These are phyloP conservation scores for Stachybotrys chartarum DNA, from an alignment of 2,329 filamentous ascomycete species.

Conservation along the genomic window DNA sequence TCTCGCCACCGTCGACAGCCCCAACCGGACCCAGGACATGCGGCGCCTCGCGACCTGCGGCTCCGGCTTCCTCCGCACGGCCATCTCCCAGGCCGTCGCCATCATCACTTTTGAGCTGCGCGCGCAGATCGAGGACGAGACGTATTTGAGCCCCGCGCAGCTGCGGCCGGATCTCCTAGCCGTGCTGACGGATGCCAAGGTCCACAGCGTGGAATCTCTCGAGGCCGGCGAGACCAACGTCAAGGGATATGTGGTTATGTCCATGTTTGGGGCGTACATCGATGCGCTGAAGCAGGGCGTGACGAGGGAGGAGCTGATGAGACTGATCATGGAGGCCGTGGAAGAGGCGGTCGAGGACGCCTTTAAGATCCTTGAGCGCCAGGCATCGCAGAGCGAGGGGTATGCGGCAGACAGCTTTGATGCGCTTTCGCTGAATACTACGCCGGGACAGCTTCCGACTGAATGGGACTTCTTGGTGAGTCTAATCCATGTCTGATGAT, in stretches of 20 bases:
- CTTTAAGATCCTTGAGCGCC: constrained; percentile 24
- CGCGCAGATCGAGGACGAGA: constrained; percentile 31
- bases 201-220: constrained; percentile 32
- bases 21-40: constrained; percentile 20
- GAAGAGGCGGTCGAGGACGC: constrained; percentile 26
- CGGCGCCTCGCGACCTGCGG: constrained; percentile 28
- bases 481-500: neutral
- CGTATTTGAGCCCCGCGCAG: constrained; percentile 23
- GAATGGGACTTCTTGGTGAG: neutral
- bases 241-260: constrained; percentile 40
- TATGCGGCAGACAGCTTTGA: constrained; percentile 3
- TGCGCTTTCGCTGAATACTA: neutral
- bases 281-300: constrained; percentile 30
- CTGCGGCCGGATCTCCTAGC: constrained; percentile 33
- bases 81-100: constrained; percentile 25
- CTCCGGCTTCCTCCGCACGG: constrained; percentile 31
- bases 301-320: constrained; percentile 23
- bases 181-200: constrained; percentile 31
- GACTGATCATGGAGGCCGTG: constrained; percentile 25
- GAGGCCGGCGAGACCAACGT: constrained; percentile 45
- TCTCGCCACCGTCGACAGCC: constrained; percentile 8
- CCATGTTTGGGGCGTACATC: constrained; percentile 26
- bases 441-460: neutral
- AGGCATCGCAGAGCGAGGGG: constrained; percentile 10
- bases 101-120: constrained; percentile 33